phyloP scores from a whole-genome alignment of 176 grass and related monocot genomes.

The Triticum monococcum region DNA sequence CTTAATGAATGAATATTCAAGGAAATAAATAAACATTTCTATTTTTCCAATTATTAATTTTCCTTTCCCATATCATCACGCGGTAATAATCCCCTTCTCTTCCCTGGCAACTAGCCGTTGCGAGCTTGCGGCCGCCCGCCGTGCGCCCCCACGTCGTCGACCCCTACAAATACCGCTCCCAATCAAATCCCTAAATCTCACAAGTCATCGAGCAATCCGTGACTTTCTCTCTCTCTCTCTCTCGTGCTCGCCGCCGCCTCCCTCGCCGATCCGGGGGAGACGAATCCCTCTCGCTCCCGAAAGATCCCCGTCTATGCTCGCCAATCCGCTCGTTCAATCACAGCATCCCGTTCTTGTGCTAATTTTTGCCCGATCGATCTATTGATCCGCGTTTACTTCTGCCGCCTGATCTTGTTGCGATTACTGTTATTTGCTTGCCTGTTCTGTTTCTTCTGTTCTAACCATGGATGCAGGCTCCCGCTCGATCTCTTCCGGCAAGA shows the following conservation, averaged over 20 bases:
- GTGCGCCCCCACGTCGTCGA: not conserved
- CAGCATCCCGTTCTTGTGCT: not conserved
- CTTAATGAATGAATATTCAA: too few species aligned
- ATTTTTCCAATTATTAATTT: too few species aligned
- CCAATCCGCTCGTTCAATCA: not conserved
- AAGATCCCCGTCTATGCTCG: not conserved
- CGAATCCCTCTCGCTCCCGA: not conserved
- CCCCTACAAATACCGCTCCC: conserved; percentile 19
- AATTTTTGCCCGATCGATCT: not conserved
- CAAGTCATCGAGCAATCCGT: conserved; percentile 3
- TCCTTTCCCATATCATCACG: too few species aligned
- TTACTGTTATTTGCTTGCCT: not conserved
- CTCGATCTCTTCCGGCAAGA: too few species aligned
- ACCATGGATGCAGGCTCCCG: too few species aligned
- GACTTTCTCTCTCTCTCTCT: not conserved
- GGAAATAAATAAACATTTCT: too few species aligned
- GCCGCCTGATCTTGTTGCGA: not conserved
- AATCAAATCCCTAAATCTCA: conserved; percentile 10
- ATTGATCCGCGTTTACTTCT: not conserved
- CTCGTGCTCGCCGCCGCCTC: not conserved
- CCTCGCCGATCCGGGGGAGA: conserved; percentile 23
- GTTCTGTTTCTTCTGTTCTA: not conserved
- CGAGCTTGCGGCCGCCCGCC: not conserved
- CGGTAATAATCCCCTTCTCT: too few species aligned
- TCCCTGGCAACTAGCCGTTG: conserved; percentile 33